Conservation (phyloP, 1,284 basidiomycete genomes). For the Filobasidium uniguttulatum region DNA sequence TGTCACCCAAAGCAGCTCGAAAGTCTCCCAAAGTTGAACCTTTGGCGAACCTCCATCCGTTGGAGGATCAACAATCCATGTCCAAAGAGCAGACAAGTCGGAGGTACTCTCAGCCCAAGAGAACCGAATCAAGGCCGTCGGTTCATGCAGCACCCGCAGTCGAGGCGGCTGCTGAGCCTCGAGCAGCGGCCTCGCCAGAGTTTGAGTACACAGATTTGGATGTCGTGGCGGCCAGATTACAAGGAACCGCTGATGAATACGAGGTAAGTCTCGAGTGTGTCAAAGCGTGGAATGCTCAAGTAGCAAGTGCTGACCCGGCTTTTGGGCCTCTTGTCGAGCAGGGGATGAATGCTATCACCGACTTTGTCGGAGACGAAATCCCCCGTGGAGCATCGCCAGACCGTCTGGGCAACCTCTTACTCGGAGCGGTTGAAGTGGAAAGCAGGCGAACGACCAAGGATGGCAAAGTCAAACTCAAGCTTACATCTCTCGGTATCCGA, state of each 20-base stretch:
- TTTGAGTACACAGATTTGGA: conserved; percentile 49
- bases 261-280: conserved; percentile 42
- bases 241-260: conserved; percentile 44
- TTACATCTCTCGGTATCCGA: conserved; percentile 52
- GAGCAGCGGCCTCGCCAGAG: conserved; percentile 3
- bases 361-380: conserved; percentile 48
- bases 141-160: background rate
- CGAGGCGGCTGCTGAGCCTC: background rate
- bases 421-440: conserved; percentile 51
- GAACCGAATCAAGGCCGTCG: background rate
- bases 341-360: conserved; percentile 48
- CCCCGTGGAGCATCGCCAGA: conserved; percentile 27
- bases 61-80: background rate
- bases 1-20: background rate
- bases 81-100: background rate
- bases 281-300: background rate
- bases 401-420: conserved; percentile 39
- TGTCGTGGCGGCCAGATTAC: conserved; percentile 44
- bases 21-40: background rate
- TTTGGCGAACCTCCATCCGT: background rate
- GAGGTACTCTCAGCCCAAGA: background rate
- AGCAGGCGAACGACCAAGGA: conserved; percentile 52
- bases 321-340: conserved; percentile 21
- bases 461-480: conserved; percentile 63
- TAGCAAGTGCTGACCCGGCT: background rate